Evolutionary conservation across 2,329 filamentous ascomycete genomes (phyloP), one percentile per base, ranked within the genome.

Genomic region (Talaromyces funiculosus): DNA sequence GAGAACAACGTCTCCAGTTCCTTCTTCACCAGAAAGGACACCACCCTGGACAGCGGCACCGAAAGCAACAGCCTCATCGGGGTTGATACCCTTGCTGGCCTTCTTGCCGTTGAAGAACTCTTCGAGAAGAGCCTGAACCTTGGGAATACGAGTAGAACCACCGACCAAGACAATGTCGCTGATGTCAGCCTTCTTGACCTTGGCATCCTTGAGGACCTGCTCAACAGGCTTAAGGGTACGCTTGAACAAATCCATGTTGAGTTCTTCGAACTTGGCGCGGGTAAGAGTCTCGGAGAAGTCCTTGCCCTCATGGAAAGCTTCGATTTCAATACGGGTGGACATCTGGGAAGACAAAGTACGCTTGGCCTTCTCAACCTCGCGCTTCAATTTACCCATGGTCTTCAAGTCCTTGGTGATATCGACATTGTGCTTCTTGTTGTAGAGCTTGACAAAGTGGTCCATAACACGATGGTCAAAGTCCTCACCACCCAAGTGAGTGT

Each of bases 311-410:
- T 90, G 89, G 89, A 99, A 96, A 68, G 90, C 88, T 80, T 99
- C 94, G 67, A 99, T 97, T 82, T 97, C 94, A 69, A 96, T 92
- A 69, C 90, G 90, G 68, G 90, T 90, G 67, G 89, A 92, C 87
- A 91, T 92, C 82, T 95, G 91, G 67, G 90, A 94, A 73, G 90
- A 96, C 61, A 99, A 88, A 70, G 92, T 95, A 74, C 94, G 90
- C 90, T 99, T 99, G 81, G 94, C 94, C 87, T 97, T 97, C 81
- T 99, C 94, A 69, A 94, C 93, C 80, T 97, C 94, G 72, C 94
- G 92, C 90, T 97, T 97, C 71, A 99, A 86, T 84, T 97, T 99
- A 82, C 92, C 91, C 92, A 97, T 97, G 68, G 93, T 89, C 90
- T 97, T 97, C 67, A 88, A 81, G 75, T 97, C 92, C 84, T 95